Evolutionary conservation across 2,329 filamentous ascomycete species (phyloP).

Genomic region (Cytospora schulzeri): DNA sequence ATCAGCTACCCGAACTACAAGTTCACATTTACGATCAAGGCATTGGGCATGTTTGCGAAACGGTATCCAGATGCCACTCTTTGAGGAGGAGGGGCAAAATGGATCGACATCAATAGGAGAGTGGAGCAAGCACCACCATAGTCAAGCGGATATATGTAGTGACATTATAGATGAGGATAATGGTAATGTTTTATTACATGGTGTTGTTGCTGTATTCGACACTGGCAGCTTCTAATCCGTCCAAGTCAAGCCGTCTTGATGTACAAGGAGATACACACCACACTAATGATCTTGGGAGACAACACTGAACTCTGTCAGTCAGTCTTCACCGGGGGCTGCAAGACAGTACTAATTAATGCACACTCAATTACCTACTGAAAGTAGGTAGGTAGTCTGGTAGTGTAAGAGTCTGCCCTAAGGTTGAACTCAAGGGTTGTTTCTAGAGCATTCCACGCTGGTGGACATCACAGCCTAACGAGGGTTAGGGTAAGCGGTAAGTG

Average conservation of each 20-base stretch:
- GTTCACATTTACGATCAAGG: conserved; percentile 92
- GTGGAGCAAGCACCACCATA: background rate
- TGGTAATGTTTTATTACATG: background rate
- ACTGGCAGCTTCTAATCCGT: no score
- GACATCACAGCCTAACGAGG: background rate
- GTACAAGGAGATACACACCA: no score
- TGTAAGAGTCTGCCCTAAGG: background rate
- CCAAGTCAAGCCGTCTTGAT: no score
- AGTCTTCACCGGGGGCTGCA: no score
- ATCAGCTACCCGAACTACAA: conserved; percentile 99
- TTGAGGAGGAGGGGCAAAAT: background rate
- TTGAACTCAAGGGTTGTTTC: background rate
- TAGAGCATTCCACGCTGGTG: background rate
- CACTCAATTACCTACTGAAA: no score
- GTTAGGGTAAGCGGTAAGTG: background rate
- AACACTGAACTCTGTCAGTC: no score
- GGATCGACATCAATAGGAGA: background rate
- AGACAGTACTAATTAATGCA: no score
- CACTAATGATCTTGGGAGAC: no score
- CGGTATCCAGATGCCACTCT: conserved; percentile 69
- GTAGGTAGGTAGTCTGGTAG: background rate
- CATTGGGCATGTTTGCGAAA: conserved; percentile 83
- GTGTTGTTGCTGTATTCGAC: no score
- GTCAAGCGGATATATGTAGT: conserved; percentile 1
- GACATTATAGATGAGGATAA: background rate